These are phyloP conservation scores for Elsinoe necatrix DNA, from an alignment of 2,329 filamentous ascomycete genomes.

Conservation along the genomic window DNA sequence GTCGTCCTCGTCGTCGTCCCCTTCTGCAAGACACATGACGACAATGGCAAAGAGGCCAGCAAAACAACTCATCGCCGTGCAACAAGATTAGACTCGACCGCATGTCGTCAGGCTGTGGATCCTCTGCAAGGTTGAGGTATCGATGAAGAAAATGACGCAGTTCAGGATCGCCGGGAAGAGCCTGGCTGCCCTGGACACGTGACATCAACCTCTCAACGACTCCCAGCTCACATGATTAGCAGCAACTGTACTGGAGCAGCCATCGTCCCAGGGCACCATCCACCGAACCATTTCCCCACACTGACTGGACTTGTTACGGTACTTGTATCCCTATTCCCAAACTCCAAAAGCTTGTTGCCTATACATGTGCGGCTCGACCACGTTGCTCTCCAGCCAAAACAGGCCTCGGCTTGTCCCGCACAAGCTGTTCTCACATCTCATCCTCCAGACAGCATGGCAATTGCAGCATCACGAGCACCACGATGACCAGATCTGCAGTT, in stretches of 20 bases:
- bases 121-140: not conserved
- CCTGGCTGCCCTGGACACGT: not conserved
- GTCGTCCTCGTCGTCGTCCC: not conserved
- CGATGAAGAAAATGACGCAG: not conserved
- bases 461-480: too few species aligned
- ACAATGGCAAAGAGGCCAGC: not conserved
- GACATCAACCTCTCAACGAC: too few species aligned
- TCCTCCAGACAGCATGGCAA: too few species aligned
- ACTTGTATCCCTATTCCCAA: slow-evolving; percentile 28
- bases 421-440: too few species aligned
- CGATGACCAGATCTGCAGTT: too few species aligned
- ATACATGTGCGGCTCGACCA: slow-evolving; percentile 42
- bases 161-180: not conserved
- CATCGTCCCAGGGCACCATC: too few species aligned
- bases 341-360: slow-evolving; percentile 38
- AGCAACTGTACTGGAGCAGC: too few species aligned
- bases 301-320: not conserved
- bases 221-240: too few species aligned
- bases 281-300: too few species aligned
- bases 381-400: slow-evolving; percentile 34
- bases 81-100: not conserved
- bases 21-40: not conserved
- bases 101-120: slow-evolving; percentile 14
- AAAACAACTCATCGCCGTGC: not conserved
- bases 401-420: too few species aligned